Evolutionary conservation across 352 stramenopile species (phyloP), one percentile per base, ranked within the genome.

Genomic region (Phytophthora ohioensis): DNA sequence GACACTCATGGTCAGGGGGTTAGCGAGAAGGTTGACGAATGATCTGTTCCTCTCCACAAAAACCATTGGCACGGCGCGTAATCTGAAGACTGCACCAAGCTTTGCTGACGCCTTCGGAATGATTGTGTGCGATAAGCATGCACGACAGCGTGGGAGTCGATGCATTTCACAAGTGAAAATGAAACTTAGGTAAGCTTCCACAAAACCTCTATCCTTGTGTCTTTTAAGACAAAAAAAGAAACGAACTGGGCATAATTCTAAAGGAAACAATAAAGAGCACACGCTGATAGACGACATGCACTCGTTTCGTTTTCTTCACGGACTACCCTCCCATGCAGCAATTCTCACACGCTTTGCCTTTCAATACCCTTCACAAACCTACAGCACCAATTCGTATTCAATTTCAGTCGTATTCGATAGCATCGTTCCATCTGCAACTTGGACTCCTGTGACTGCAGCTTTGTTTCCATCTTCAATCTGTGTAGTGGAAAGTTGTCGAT

Each of bases 361-460:
- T 27, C 21, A 27, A 1, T 27, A 27, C 21, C 13, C 36, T 42
- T 42, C 0, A 42, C 13, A 42, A 42, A 3, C 15, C 30, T 57
- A 54, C 47, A 64, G 32, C 13, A 58, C 31, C 27, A 70, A 8
- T 59, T 70, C 63, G 39, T 64, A 65, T 31, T 70, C 54, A 46
- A 60, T 42, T 30, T 17, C 32, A 21, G 38, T 17, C 21, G 21
- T 27, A 27, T n/a, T 54, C 47, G 31, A 11, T 30, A 5, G 12
- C 12, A 1, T 4, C 48, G 39, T 17, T 61, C 27, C 9, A 21
- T 1, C 17, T 39, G 31, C 32, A 21, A 36, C 15, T 53, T 52
- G 15, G 8, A 38, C 31, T 52, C 15, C 36, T 21, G 56, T 46
- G 27, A 41, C 46, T 39, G 12, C 13, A 21, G 41, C 3, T 46